These are phyloP conservation scores for Hawksworthiomyces lignivorus DNA, from an alignment of 2,329 filamentous ascomycete genomes.

Conservation along the genomic window DNA sequence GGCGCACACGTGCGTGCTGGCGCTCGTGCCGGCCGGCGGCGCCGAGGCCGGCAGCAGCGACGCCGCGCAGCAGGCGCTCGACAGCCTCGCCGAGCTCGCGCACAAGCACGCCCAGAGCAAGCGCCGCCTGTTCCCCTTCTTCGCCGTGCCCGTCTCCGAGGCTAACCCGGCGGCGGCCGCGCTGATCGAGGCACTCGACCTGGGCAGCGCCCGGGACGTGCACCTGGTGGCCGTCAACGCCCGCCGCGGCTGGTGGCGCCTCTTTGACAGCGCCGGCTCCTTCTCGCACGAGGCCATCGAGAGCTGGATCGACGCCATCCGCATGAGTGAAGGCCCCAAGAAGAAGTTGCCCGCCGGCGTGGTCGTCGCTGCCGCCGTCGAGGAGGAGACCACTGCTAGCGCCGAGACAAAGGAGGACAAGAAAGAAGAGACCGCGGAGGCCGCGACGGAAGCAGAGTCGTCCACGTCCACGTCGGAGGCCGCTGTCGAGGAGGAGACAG, in stretches of 20 bases:
- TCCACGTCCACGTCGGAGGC: conserved; percentile 15
- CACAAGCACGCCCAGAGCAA: conserved; percentile 63
- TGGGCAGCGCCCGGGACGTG: conserved; percentile 43
- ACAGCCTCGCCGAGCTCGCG: conserved; percentile 62
- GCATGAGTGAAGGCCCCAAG: conserved; percentile 80
- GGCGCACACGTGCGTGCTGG: conserved; percentile 76
- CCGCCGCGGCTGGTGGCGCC: conserved; percentile 79
- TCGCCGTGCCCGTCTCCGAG: conserved; percentile 55
- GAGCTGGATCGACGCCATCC: conserved; percentile 83
- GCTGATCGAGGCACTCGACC: conserved; percentile 54
- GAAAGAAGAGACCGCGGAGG: conserved; percentile 23
- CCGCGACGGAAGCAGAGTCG: conserved; percentile 15
- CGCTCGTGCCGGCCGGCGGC: conserved; percentile 52
- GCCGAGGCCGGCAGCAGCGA: conserved; percentile 25
- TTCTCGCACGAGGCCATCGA: conserved; percentile 60
- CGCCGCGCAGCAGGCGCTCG: conserved; percentile 49
- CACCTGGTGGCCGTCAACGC: conserved; percentile 78
- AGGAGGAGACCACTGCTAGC: conserved; percentile 31
- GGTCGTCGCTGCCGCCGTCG: conserved; percentile 34
- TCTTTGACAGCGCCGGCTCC: conserved; percentile 43
- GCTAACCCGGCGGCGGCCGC: conserved; percentile 49
- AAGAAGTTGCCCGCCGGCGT: conserved; percentile 61
- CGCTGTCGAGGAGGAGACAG: conserved; percentile 16
- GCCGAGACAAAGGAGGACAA: too few species aligned
- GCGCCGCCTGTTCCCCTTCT: conserved; percentile 74